Evolutionary conservation across 2,329 filamentous ascomycete genomes (phyloP).

Genomic region (Trichoderma atrobrunneum): DNA sequence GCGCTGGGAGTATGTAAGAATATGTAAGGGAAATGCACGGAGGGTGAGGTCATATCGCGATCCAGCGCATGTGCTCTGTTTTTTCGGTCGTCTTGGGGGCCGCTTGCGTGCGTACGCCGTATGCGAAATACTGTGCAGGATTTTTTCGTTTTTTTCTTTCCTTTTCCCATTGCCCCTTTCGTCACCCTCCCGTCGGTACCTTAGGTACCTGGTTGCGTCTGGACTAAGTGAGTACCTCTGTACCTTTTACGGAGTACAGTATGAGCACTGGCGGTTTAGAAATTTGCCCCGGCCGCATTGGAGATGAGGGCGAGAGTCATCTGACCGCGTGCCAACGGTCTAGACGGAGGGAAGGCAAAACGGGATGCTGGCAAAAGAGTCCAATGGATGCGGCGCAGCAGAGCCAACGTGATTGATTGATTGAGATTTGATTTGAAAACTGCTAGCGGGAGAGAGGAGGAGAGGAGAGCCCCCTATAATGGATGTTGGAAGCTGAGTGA

Average conservation of each 20-base stretch:
- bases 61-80: conserved; percentile 18
- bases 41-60: conserved; percentile 36
- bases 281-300: not conserved
- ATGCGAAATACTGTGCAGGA: not conserved
- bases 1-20: conserved; percentile 20
- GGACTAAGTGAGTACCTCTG: not conserved
- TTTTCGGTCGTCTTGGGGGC: not conserved
- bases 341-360: not conserved
- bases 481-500: not conserved
- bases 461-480: not conserved
- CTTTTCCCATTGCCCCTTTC: conserved; percentile 13
- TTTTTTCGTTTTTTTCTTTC: not conserved
- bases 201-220: not conserved
- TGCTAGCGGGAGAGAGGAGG: not conserved
- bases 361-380: not conserved
- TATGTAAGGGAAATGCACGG: conserved; percentile 23
- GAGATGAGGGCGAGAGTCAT: conserved; percentile 14
- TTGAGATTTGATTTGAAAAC: not conserved
- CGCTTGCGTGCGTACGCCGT: not conserved
- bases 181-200: not conserved
- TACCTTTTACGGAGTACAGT: not conserved
- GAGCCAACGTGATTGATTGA: conserved; percentile 11
- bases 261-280: not conserved
- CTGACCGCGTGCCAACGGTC: conserved; percentile 15
- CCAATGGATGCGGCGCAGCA: conserved; percentile 1